phyloP scores from a whole-genome alignment of 192 early-diverging fungal genomes.

The Haplosporangium gracile region DNA sequence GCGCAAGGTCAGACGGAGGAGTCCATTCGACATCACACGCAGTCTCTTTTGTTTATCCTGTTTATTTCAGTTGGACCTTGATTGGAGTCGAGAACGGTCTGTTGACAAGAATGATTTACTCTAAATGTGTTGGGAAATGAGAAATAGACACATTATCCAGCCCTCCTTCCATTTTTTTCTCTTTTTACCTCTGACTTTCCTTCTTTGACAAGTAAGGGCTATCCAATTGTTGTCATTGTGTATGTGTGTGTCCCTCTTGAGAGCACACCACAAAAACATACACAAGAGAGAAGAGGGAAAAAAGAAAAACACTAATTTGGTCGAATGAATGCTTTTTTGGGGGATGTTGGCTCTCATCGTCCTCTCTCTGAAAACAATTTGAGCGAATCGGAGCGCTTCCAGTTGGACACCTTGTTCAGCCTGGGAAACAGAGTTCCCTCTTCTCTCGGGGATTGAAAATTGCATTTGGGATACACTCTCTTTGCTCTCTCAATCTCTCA shows the following conservation, averaged over 20 bases:
- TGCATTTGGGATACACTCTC: not conserved
- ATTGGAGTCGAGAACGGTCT: constrained; percentile 2
- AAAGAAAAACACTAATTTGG: constrained; percentile 3
- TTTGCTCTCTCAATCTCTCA: not conserved
- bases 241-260: not conserved
- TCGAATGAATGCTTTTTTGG: not conserved
- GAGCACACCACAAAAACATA: not conserved
- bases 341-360: not conserved
- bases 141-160: not conserved
- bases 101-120: not conserved
- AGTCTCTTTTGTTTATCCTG: not conserved
- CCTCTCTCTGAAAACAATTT: not conserved
- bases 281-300: too few species aligned
- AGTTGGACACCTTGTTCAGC: not conserved
- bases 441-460: not conserved
- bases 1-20: not conserved
- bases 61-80: not conserved
- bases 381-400: not conserved
- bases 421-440: not conserved
- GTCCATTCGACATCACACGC: constrained; percentile 10
- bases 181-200: not conserved
- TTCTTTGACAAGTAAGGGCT: not conserved
- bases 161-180: not conserved
- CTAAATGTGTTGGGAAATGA: not conserved
- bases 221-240: not conserved